Conservation (phyloP, 2,329 filamentous ascomycete species). For the Stachybotrys echinatus region DNA sequence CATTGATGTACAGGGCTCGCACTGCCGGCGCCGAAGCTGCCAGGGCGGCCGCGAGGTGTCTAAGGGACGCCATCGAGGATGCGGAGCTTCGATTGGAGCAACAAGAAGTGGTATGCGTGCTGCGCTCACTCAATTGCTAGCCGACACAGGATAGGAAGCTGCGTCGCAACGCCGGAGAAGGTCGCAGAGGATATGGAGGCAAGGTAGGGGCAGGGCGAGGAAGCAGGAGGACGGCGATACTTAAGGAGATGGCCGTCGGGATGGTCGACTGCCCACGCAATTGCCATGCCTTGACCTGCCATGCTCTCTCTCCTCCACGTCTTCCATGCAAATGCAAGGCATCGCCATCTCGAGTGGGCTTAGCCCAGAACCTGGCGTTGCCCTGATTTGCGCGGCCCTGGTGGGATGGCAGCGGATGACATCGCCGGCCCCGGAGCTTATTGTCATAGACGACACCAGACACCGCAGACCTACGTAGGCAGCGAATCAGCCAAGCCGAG, state of each 20-base stretch:
- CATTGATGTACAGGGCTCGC: slow-evolving; percentile 53
- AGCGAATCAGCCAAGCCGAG: background rate
- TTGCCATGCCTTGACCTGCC: background rate
- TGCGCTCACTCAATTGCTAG: background rate
- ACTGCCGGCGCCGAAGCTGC: slow-evolving; percentile 20
- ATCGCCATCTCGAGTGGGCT: too few relatives aligned
- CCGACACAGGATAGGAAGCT: background rate
- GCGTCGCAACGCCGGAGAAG: background rate
- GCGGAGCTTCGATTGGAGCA: background rate
- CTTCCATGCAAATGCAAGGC: too few relatives aligned
- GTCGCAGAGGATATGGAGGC: too few relatives aligned
- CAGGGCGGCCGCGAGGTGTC: slow-evolving; percentile 18
- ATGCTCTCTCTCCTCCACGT: background rate
- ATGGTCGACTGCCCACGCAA: too few relatives aligned
- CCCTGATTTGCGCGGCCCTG: background rate
- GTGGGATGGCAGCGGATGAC: background rate
- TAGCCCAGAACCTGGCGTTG: too few relatives aligned
- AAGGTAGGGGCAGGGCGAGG: too few relatives aligned
- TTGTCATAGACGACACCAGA: background rate
- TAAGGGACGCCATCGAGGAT: slow-evolving; percentile 17
- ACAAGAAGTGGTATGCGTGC: background rate
- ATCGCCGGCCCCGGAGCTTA: background rate
- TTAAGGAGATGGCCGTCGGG: too few relatives aligned
- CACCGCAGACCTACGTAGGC: background rate
- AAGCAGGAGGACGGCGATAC: background rate